Conservation (phyloP, 2,329 filamentous ascomycete genomes). For the Dactylellina haptotyla region DNA sequence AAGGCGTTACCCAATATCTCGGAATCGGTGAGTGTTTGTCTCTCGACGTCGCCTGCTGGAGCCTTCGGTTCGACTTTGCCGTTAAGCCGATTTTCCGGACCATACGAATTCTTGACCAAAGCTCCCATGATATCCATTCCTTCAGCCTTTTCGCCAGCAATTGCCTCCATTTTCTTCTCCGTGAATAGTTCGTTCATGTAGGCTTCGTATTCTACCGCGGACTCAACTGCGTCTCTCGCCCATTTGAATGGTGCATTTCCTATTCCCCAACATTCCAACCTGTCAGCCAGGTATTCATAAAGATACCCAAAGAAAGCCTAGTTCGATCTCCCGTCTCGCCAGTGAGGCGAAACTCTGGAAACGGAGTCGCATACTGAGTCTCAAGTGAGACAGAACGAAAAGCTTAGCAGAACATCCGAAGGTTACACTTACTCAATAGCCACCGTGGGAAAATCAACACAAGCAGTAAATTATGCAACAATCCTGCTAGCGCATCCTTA, state of each 20-base stretch:
- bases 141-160: constrained; percentile 59
- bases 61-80: constrained; percentile 45
- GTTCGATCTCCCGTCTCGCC: background rate
- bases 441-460: constrained; percentile 71
- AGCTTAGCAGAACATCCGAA: background rate
- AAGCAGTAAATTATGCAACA: constrained; percentile 70
- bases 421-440: constrained; percentile 62
- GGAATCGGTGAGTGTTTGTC: constrained; percentile 66
- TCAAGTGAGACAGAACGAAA: background rate
- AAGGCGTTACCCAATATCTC: constrained; percentile 80
- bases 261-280: constrained; percentile 54
- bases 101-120: constrained; percentile 65
- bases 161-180: constrained; percentile 68
- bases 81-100: constrained; percentile 23
- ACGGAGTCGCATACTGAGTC: background rate
- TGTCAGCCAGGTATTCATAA: constrained; percentile 11
- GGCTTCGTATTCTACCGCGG: constrained; percentile 71
- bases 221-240: constrained; percentile 67
- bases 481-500: constrained; percentile 71
- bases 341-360: too few relatives aligned
- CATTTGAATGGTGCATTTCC: constrained; percentile 66
- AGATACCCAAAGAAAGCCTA: background rate
- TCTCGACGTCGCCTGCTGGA: constrained; percentile 55
- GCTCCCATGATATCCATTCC: constrained; percentile 67
- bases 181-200: constrained; percentile 77